Evolutionary conservation across 2,329 filamentous ascomycete genomes (phyloP).

Genomic region (Nemania diffusa): DNA sequence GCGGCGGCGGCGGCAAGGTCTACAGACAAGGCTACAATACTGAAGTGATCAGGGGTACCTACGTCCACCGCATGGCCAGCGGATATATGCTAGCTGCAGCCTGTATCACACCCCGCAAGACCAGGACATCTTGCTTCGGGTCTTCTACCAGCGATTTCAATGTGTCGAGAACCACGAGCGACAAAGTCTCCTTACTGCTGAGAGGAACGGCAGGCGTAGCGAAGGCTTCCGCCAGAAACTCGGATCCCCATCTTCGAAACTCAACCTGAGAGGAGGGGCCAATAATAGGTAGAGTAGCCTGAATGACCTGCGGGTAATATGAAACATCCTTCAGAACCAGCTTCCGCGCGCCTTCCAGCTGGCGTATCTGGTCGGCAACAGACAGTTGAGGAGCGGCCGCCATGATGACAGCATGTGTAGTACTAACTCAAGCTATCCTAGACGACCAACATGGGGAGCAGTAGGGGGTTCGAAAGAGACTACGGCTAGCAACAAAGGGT

Average conservation of each 20-base stretch:
- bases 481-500: conserved; percentile 26
- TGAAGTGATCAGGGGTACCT: conserved; percentile 60
- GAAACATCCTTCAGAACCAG: conserved; percentile 87
- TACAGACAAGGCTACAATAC: conserved; percentile 47
- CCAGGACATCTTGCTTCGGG: conserved; percentile 78
- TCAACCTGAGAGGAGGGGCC: conserved; percentile 78
- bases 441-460: conserved; percentile 21
- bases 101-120: conserved; percentile 88
- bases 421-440: conserved; percentile 26
- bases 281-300: conserved; percentile 92
- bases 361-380: conserved; percentile 80
- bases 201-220: conserved; percentile 84
- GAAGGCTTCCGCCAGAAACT: conserved; percentile 96
- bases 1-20: conserved; percentile 33
- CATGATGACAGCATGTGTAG: conserved; percentile 54
- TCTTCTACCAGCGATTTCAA: conserved; percentile 76
- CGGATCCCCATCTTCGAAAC: conserved; percentile 92
- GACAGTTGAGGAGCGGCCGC: conserved; percentile 59
- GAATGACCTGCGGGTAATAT: conserved; percentile 92
- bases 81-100: conserved; percentile 93
- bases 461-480: conserved; percentile 6
- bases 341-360: conserved; percentile 89
- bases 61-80: conserved; percentile 93
- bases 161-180: conserved; percentile 80
- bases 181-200: conserved; percentile 83